Evolutionary conservation across 2,329 filamentous ascomycete genomes (phyloP), one percentile per base, ranked within the genome.

Genomic region (Teratosphaeriaceae sp.): DNA sequence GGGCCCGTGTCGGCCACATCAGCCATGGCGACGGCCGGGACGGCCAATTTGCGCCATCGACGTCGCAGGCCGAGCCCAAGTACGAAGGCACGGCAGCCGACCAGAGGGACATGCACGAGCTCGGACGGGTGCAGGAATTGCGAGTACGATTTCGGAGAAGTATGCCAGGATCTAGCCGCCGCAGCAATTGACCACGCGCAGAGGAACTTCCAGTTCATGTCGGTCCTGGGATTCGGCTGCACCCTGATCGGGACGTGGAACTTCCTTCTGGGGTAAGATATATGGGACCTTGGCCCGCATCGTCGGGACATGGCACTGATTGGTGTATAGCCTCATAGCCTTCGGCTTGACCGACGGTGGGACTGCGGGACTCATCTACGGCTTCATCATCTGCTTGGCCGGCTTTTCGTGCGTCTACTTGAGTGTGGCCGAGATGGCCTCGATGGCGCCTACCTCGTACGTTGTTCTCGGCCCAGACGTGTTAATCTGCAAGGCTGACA

Each of bases 321-420:
- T 9, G 11, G 18, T 16, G 18, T 6, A n/a, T 22, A 30, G 38
- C 24, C 23, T 40, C 23, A 40, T 40, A 9, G 8, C 30, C 11
- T 35, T 42, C 13, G 23, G 30, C 20, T 30, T 55, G 30, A 47
- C 38, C 15, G 43, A 53, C 29, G 50, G 57, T 38, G 53, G 55
- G 18, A 53, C 55, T 18, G 56, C 58, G 5, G 62, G 60, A 3
- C 44, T 59, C 2, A 56, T 67, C 36, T 66, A 55, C 50, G 49
- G 50, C 13, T 65, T 59, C 33, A 49, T 67, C 20, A 53, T 56
- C 34, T 59, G 56, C 0, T 56, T 57, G 16, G 38, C 63, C 16
- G 62, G 64, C 3, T 62, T 64, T 40, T 50, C 54, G 2, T 57
- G 59, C 21, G 61, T 63, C 3, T 56, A 61, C 24, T 24, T 60